phyloP scores from a whole-genome alignment of 1,284 basidiomycete species.

The Malassezia sp. region DNA sequence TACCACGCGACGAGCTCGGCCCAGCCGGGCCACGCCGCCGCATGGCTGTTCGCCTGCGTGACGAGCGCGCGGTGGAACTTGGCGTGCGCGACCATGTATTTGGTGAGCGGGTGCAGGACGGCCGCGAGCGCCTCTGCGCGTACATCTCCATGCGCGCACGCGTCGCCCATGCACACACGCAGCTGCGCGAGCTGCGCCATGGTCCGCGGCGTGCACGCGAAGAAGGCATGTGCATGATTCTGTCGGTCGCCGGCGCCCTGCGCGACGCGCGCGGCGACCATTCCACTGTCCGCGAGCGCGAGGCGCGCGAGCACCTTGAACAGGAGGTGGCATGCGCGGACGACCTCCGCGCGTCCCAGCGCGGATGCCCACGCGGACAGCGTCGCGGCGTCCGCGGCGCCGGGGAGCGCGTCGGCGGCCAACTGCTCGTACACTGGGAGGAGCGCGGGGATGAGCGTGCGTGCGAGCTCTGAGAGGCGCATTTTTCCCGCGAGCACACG shows the following conservation, averaged over 20 bases:
- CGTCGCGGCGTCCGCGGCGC: conserved; percentile 13
- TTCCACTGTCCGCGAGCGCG: conserved; percentile 36
- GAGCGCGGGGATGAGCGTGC: conserved; percentile 31
- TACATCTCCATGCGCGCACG: neutral
- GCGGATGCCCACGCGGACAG: conserved; percentile 27
- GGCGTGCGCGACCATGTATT: conserved; percentile 36
- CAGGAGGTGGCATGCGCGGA: conserved; percentile 51
- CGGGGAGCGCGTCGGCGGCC: conserved; percentile 21
- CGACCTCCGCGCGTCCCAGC: conserved; percentile 22
- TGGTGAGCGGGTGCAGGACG: conserved; percentile 29
- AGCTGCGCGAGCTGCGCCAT: conserved; percentile 24
- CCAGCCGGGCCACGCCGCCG: conserved; percentile 39
- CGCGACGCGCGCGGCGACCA: conserved; percentile 22
- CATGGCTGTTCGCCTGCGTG: conserved; percentile 32
- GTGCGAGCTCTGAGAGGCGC: conserved; percentile 42
- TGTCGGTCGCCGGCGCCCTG: conserved; percentile 16
- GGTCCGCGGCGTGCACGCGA: conserved; percentile 31
- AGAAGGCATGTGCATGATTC: conserved; percentile 39
- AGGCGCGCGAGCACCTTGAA: conserved; percentile 88
- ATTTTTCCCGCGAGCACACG: conserved; percentile 41
- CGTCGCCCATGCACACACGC: no score
- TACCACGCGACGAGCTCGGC: conserved; percentile 41
- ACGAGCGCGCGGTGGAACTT: conserved; percentile 41
- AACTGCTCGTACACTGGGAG: conserved; percentile 35
- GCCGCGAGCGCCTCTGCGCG: conserved; percentile 1